These are phyloP conservation scores for Metschnikowia aberdeeniae DNA, from an alignment of 805 yeast genomes.

Conservation along the genomic window DNA sequence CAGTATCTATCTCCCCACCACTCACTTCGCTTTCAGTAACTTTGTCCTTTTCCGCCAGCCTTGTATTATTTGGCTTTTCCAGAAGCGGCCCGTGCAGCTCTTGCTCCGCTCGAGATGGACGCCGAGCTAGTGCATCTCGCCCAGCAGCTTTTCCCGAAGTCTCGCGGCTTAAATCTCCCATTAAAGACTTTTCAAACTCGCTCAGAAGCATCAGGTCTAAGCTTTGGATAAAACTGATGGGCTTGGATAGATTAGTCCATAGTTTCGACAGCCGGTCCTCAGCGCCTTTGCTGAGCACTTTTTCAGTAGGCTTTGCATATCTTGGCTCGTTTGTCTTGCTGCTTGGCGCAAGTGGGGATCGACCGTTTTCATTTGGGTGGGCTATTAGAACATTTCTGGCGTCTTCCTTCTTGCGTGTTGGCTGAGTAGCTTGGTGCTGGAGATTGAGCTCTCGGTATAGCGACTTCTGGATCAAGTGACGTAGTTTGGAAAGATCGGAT, in stretches of 20 bases:
- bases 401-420: background rate
- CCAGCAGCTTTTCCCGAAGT: background rate
- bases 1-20: too few species aligned
- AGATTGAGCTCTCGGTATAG: constrained; percentile 38
- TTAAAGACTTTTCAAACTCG: constrained; percentile 46
- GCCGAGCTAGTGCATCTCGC: background rate
- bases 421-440: background rate
- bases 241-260: constrained; percentile 41
- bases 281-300: background rate
- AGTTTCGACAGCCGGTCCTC: constrained; percentile 8
- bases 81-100: background rate
- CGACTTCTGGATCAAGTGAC: constrained; percentile 44
- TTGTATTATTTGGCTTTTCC: too few species aligned
- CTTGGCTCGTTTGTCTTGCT: background rate
- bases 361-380: background rate
- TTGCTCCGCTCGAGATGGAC: background rate
- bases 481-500: constrained; percentile 48
- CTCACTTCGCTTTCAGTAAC: too few species aligned
- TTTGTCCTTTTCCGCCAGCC: too few species aligned
- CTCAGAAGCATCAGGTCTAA: constrained; percentile 63
- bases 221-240: constrained; percentile 59
- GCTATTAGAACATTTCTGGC: background rate
- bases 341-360: background rate
- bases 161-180: constrained; percentile 4
- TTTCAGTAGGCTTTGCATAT: background rate